These are phyloP conservation scores for Echinosophora koreensis DNA, from an alignment of 306 rosid genomes.

Conservation along the genomic window DNA sequence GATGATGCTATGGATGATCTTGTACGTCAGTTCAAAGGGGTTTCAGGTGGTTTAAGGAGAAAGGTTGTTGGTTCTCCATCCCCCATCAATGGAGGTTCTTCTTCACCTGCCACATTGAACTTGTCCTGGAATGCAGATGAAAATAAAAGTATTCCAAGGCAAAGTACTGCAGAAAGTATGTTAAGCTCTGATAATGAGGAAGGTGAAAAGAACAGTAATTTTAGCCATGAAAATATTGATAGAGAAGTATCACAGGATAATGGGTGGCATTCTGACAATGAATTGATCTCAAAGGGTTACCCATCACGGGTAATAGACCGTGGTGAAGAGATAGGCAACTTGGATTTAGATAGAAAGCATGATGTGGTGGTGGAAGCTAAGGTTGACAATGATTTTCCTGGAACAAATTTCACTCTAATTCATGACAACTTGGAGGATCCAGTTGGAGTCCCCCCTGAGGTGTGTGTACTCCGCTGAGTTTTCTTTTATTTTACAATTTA, in stretches of 20 bases:
- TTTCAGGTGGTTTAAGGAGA: slow-evolving; percentile 86
- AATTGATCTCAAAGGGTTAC: slow-evolving; percentile 67
- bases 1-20: slow-evolving; percentile 98
- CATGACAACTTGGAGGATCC: slow-evolving; percentile 67
- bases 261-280: slow-evolving; percentile 81
- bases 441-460: slow-evolving; percentile 94
- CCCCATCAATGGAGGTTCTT: slow-evolving; percentile 55
- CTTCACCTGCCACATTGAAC: slow-evolving; percentile 52
- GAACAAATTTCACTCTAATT: slow-evolving; percentile 48
- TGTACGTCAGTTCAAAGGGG: slow-evolving; percentile 94
- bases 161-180: slow-evolving; percentile 59
- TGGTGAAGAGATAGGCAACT: slow-evolving; percentile 51
- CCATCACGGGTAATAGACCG: slow-evolving; percentile 54
- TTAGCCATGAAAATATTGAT: slow-evolving; percentile 51
- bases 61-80: slow-evolving; percentile 72
- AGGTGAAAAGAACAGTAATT: slow-evolving; percentile 53
- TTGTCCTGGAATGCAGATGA: slow-evolving; percentile 69
- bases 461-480: slow-evolving; percentile 49
- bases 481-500: slow-evolving; percentile 45
- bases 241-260: slow-evolving; percentile 48
- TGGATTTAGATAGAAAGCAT: slow-evolving; percentile 60
- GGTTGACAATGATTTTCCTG: slow-evolving; percentile 55
- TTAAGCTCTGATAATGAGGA: slow-evolving; percentile 79
- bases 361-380: slow-evolving; percentile 56
- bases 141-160: slow-evolving; percentile 55